Evolutionary conservation across 305 asterid genomes (phyloP), one percentile per base, ranked within the genome.

Genomic region (Solanum aculeatissimum): DNA sequence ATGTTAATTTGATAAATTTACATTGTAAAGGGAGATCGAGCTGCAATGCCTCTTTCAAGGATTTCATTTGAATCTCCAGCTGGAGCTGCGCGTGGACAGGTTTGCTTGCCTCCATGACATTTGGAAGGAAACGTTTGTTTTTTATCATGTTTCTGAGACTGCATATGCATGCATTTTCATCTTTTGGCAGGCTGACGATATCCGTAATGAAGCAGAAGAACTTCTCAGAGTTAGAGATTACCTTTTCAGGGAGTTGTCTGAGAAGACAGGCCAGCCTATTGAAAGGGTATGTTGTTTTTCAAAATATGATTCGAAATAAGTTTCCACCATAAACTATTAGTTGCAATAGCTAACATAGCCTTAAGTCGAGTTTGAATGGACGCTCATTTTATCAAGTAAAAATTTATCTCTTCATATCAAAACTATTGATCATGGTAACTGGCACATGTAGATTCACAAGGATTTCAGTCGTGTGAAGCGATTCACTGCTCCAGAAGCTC

Each of bases 71-170:
- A 91, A 86, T 90, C 99, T 82, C 99, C 99, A 35, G 99, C 97
- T 85, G 99, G 99, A 38, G 93, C 97, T 88, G 99, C 98, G 42
- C 96, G 97, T 65, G 99, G 99, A 63, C 98, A 93, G 99, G 99
- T 97, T 80, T 85, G 92, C 69, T 72, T 86, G 90, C 72, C 83
- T 47, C 16, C 29, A n/a, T 15, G 27, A 25, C 38, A 12, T 70
- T 71, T 84, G 51, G 49, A 23, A 82, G 69, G 81, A 55, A 83
- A 65, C 40, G 29, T n/a, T 12, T 42, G 62, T 60, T 81, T 62
- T 38, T 18, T 38, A 80, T 82, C 18, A 69, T 83, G 65, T 25
- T 75, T 25, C 38, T 85, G 82, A 77, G 18, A 16, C 63, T 49
- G 27, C 45, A 27, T 77, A 51, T 7, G 2, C 58, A 45, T 55